Conservation (phyloP, 306 rosid species). For the Pterocarpus santalinus region DNA sequence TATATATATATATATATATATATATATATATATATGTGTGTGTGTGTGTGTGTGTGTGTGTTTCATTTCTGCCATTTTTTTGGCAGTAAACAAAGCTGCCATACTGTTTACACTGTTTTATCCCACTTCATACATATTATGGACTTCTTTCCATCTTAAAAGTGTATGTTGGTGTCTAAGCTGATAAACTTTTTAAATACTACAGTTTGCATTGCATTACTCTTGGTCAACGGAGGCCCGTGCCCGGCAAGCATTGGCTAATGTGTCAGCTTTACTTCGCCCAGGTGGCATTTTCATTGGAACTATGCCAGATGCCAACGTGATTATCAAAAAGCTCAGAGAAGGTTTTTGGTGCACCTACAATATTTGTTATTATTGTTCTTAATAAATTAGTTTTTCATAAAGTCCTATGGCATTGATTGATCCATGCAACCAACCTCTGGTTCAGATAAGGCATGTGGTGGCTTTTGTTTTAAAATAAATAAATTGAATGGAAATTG, state of each 20-base stretch:
- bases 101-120: not conserved
- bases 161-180: constrained; percentile 28
- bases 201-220: constrained; percentile 62
- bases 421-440: constrained; percentile 11
- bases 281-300: constrained; percentile 98
- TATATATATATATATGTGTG: too few species aligned
- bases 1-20: constrained; percentile 3
- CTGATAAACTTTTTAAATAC: constrained; percentile 30
- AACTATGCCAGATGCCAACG: constrained; percentile 99
- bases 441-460: not conserved
- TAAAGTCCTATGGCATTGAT: not conserved
- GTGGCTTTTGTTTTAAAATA: not conserved
- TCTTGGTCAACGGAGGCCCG: constrained; percentile 98
- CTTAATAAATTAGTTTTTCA: constrained; percentile 30
- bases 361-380: constrained; percentile 6
- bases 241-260: constrained; percentile 91
- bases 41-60: too few species aligned
- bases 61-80: not conserved
- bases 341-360: constrained; percentile 64
- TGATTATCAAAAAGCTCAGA: constrained; percentile 89
- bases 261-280: constrained; percentile 94
- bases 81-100: not conserved
- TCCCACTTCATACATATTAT: constrained; percentile 1
- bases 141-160: constrained; percentile 34
- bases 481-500: constrained; percentile 14